Evolutionary conservation across 2,329 filamentous ascomycete genomes (phyloP).

Genomic region (Endoconidiophora laricicola): DNA sequence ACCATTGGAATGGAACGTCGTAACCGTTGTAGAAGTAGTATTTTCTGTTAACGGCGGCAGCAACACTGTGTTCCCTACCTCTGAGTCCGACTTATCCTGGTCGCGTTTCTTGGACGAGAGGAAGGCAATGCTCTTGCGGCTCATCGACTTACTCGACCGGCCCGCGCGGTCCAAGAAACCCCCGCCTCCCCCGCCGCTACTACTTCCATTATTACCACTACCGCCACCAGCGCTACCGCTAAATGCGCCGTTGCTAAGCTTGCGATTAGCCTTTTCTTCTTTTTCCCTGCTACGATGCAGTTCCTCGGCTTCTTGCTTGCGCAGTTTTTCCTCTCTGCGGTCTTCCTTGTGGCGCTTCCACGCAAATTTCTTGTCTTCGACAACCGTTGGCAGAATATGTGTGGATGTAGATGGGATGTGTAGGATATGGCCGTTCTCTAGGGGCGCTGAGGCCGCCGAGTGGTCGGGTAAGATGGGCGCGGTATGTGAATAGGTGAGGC

Average conservation of each 20-base stretch:
- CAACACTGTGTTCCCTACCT: neutral
- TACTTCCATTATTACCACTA: constrained; percentile 17
- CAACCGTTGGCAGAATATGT: constrained; percentile 1
- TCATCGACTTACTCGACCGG: constrained; percentile 61
- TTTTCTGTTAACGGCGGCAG: neutral
- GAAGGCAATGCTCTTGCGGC: constrained; percentile 57
- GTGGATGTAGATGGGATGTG: neutral
- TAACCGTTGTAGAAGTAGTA: neutral
- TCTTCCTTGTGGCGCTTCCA: constrained; percentile 14
- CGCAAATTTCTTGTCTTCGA: constrained; percentile 29
- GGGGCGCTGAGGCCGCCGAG: neutral
- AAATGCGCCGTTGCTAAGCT: constrained; percentile 27
- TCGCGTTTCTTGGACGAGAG: constrained; percentile 34
- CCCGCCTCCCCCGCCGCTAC: constrained; percentile 16
- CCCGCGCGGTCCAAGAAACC: constrained; percentile 47
- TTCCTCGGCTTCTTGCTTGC: constrained; percentile 40
- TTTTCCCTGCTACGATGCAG: constrained; percentile 9
- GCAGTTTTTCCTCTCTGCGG: constrained; percentile 20
- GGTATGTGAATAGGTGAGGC: constrained; percentile 49
- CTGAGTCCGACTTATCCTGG: constrained; percentile 14
- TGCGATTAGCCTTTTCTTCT: constrained; percentile 2
- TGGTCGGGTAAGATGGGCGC: constrained; percentile 27
- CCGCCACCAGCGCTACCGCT: constrained; percentile 16
- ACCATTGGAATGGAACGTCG: neutral
- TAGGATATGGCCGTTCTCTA: neutral